Evolutionary conservation across 805 yeast species (phyloP).

Genomic region (Pichia nakasei): DNA sequence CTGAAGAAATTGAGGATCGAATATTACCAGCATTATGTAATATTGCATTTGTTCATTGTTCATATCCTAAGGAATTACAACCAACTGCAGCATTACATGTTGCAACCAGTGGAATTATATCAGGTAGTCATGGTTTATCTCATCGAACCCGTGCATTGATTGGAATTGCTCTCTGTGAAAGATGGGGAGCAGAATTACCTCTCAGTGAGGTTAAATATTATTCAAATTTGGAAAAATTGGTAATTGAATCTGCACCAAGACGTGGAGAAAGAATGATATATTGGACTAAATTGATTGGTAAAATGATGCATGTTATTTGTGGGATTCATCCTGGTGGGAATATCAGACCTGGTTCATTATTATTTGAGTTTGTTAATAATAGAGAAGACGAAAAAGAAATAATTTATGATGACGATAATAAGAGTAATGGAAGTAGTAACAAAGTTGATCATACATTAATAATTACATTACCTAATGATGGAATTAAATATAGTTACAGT

Average conservation of each 20-base stretch:
- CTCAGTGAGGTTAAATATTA: conserved; percentile 41
- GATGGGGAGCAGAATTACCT: conserved; percentile 79
- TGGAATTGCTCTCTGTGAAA: conserved; percentile 65
- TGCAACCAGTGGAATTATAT: conserved; percentile 65
- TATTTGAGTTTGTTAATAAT: conserved; percentile 31
- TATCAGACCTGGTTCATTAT: conserved; percentile 51
- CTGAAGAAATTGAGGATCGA: conserved; percentile 47
- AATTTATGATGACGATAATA: conserved; percentile 8
- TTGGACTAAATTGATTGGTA: conserved; percentile 70
- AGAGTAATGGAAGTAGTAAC: conserved; percentile 10
- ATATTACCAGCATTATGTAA: conserved; percentile 67
- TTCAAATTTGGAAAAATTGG: conserved; percentile 38
- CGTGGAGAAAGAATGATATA: conserved; percentile 42
- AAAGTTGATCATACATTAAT: conserved; percentile 21
- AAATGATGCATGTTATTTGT: conserved; percentile 67
- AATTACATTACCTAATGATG: conserved; percentile 37
- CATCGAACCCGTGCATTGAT: conserved; percentile 63
- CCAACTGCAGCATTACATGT: conserved; percentile 66
- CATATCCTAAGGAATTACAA: conserved; percentile 69
- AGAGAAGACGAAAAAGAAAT: background rate
- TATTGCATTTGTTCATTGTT: conserved; percentile 66
- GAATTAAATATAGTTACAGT: conserved; percentile 49
- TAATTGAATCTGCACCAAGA: conserved; percentile 34
- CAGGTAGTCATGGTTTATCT: conserved; percentile 68
- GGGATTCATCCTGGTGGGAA: conserved; percentile 80